Conservation (phyloP, 1,139 yeast species). For the Diutina mesorugosa region DNA sequence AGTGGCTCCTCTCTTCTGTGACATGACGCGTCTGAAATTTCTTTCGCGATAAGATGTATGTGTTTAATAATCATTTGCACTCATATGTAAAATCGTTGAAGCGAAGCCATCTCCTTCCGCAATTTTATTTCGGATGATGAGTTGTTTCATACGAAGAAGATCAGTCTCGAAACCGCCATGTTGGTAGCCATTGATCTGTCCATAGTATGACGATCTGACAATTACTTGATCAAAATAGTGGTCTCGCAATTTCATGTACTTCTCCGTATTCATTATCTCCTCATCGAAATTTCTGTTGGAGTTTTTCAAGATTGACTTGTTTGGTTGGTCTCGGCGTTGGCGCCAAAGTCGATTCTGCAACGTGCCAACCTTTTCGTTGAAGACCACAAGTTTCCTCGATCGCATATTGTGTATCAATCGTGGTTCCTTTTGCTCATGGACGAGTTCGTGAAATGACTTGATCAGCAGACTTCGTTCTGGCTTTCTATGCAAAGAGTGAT, state of each 20-base stretch:
- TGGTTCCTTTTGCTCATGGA: background rate
- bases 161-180: background rate
- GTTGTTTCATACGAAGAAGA: background rate
- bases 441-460: background rate
- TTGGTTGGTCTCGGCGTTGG: background rate
- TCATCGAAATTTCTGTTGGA: background rate
- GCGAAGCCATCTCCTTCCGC: background rate
- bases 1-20: background rate
- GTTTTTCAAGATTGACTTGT: background rate
- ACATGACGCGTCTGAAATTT: background rate
- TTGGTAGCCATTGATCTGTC: background rate
- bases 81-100: background rate
- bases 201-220: background rate
- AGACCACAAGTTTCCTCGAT: background rate
- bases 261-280: background rate
- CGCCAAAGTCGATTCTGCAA: background rate
- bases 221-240: background rate
- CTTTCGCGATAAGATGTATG: background rate
- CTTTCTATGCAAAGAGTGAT: background rate
- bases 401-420: background rate
- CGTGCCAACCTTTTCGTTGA: background rate
- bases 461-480: background rate
- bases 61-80: background rate
- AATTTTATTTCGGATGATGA: background rate
- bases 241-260: background rate